Evolutionary conservation across 116 monocot species (phyloP).

Genomic region (Iris pallida): DNA sequence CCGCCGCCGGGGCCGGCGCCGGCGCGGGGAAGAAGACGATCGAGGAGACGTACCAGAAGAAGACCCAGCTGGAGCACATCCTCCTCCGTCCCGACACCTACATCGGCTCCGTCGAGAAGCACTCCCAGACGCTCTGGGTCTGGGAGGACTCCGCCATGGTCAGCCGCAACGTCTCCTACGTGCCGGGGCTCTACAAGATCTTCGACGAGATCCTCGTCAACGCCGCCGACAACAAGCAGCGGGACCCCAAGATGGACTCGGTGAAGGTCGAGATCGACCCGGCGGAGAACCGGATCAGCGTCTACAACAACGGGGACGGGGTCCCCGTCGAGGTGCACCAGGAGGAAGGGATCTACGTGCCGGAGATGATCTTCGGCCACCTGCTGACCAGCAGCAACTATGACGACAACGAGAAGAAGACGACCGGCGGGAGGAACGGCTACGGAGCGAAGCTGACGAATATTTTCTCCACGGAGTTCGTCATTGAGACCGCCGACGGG

Average conservation of each 20-base stretch:
- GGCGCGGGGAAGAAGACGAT: slow-evolving; percentile 49
- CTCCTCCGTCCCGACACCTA: slow-evolving; percentile 96
- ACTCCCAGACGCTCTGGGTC: slow-evolving; percentile 89
- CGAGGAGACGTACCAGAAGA: slow-evolving; percentile 94
- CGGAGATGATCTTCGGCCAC: slow-evolving; percentile 92
- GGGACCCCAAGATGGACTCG: slow-evolving; percentile 78
- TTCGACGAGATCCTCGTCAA: slow-evolving; percentile 98
- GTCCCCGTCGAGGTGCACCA: slow-evolving; percentile 89
- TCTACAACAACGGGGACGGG: slow-evolving; percentile 88
- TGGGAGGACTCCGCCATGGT: slow-evolving; percentile 70
- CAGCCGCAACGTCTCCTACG: slow-evolving; percentile 54
- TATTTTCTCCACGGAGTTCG: slow-evolving; percentile 90
- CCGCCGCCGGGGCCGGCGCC: slow-evolving; percentile 15
- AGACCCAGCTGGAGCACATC: slow-evolving; percentile 97
- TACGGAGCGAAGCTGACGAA: slow-evolving; percentile 91
- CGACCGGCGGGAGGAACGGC: slow-evolving; percentile 90
- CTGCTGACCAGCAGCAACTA: slow-evolving; percentile 92
- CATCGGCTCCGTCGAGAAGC: slow-evolving; percentile 89
- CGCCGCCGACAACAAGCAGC: slow-evolving; percentile 96
- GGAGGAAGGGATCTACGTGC: slow-evolving; percentile 91
- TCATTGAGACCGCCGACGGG: slow-evolving; percentile 84
- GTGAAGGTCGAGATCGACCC: slow-evolving; percentile 73
- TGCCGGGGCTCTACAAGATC: slow-evolving; percentile 95
- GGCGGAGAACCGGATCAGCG: slow-evolving; percentile 49
- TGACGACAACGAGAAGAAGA: slow-evolving; percentile 83